A percentile compares a stretch with the other conserved stretches of the same genome.
phyloP scores from a whole-genome alignment of 2,329 filamentous ascomycete genomes.

The Nemania diffusa region DNA sequence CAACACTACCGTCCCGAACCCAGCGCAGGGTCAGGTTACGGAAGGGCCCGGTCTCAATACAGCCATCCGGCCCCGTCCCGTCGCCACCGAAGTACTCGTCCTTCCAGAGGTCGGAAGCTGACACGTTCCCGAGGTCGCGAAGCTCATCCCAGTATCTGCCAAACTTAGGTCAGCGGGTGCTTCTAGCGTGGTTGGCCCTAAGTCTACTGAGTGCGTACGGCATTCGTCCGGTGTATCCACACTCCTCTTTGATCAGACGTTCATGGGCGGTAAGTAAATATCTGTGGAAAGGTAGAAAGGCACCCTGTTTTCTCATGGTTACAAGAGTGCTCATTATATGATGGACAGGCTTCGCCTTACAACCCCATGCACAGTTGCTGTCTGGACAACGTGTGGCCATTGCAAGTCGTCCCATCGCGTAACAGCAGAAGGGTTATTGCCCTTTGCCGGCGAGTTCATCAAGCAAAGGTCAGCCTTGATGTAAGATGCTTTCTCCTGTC shows the following conservation, averaged over 20 bases:
- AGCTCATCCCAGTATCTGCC: slow-evolving; percentile 23
- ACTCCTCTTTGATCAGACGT: slow-evolving; percentile 31
- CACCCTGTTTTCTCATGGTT: slow-evolving; percentile 14
- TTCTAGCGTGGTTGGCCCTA: background rate
- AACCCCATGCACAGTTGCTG: slow-evolving; percentile 20
- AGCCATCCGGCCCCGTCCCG: slow-evolving; percentile 17
- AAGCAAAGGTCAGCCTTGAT: slow-evolving; percentile 32
- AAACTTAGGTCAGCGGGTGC: background rate
- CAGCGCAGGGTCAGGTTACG: slow-evolving; percentile 15
- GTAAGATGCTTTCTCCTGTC: slow-evolving; percentile 23
- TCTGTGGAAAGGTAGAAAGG: slow-evolving; percentile 36
- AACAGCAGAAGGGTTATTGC: slow-evolving; percentile 8
- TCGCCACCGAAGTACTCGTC: slow-evolving; percentile 27
- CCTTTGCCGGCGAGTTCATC: slow-evolving; percentile 21
- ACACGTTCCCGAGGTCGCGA: slow-evolving; percentile 15
- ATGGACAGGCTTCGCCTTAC: background rate
- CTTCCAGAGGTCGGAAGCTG: slow-evolving; percentile 14
- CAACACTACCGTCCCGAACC: background rate
- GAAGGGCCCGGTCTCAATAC: slow-evolving; percentile 24
- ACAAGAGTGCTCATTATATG: background rate
- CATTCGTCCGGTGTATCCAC: slow-evolving; percentile 35
- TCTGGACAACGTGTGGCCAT: slow-evolving; percentile 28
- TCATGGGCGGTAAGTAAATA: slow-evolving; percentile 34
- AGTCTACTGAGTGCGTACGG: slow-evolving; percentile 23
- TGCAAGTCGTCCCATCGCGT: slow-evolving; percentile 31